Conservation (phyloP, 2,329 filamentous ascomycete genomes). For the Cladophialophora yegresii region DNA sequence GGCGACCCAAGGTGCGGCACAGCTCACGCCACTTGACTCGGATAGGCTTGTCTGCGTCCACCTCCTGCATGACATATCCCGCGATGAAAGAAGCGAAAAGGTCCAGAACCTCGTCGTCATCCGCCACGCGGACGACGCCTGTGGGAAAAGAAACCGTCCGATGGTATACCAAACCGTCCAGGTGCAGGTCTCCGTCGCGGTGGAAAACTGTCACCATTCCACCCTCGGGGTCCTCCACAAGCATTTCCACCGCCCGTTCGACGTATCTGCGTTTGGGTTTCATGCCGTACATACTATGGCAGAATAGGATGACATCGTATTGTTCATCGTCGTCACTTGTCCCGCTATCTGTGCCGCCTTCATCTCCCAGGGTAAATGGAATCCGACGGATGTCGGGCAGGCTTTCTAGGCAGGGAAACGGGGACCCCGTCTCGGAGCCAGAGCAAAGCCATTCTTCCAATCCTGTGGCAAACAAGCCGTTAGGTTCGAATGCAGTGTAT, state of each 20-base stretch:
- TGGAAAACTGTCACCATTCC: conserved; percentile 58
- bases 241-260: conserved; percentile 52
- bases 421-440: conserved; percentile 37
- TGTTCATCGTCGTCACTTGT: conserved; percentile 39
- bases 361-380: conserved; percentile 45
- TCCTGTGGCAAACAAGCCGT: conserved; percentile 48
- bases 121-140: conserved; percentile 47
- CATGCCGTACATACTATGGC: conserved; percentile 67
- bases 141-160: conserved; percentile 51
- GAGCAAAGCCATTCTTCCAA: conserved; percentile 50
- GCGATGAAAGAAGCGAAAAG: conserved; percentile 57
- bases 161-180: conserved; percentile 55
- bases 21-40: conserved; percentile 52
- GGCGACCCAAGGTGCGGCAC: conserved; percentile 54
- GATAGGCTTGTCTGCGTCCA: conserved; percentile 40
- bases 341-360: conserved; percentile 32
- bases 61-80: conserved; percentile 47
- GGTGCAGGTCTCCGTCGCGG: conserved; percentile 48
- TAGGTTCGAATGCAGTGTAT: conserved; percentile 60
- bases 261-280: conserved; percentile 52
- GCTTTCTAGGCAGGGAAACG: conserved; percentile 49
- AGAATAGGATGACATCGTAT: conserved; percentile 62
- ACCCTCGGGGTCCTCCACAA: conserved; percentile 44
- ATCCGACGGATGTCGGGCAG: conserved; percentile 44
- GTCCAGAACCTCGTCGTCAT: conserved; percentile 53